A percentile compares a stretch with the other conserved stretches of the same genome.
These are phyloP conservation scores for Spergularia azorica DNA, from an alignment of 179 eudicot genomes.

Conservation along the genomic window DNA sequence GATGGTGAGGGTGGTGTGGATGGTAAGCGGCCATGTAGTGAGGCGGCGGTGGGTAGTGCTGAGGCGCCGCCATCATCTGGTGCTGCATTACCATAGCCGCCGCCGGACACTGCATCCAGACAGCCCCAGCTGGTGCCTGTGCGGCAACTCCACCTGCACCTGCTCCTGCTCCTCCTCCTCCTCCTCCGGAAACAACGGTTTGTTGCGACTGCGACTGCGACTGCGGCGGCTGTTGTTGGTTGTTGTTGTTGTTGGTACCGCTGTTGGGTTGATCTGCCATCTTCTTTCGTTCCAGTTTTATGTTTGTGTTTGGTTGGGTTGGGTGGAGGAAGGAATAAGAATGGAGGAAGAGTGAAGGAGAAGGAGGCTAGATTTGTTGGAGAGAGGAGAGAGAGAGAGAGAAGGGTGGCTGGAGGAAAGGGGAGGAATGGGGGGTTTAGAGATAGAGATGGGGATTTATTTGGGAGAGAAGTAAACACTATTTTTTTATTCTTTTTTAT, in stretches of 20 bases:
- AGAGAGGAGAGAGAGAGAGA: no score
- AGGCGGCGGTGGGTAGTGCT: constrained; percentile 51
- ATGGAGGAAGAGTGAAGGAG: no score
- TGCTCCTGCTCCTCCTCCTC: neutral
- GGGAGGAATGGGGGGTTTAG: constrained; percentile 1
- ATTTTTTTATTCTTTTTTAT: no score
- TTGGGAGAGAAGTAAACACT: neutral
- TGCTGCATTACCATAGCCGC: constrained; percentile 92
- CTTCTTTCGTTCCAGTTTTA: no score
- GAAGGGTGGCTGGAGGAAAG: neutral
- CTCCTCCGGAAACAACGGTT: neutral
- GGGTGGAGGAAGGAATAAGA: no score
- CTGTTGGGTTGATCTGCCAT: constrained; percentile 13
- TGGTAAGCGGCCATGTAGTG: constrained; percentile 67
- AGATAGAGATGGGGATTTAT: constrained; percentile 26
- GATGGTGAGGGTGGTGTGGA: constrained; percentile 47
- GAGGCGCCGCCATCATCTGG: constrained; percentile 58
- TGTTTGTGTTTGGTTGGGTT: no score
- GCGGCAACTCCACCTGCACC: constrained; percentile 23
- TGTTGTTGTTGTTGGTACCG: constrained; percentile 14
- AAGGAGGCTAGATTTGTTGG: neutral
- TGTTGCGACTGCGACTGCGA: constrained; percentile 20
- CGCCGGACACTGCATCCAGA: constrained; percentile 82
- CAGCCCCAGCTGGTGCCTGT: constrained; percentile 25
- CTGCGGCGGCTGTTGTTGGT: constrained; percentile 24